These are phyloP conservation scores for Pyrenophora teres DNA, from an alignment of 2,329 filamentous ascomycete genomes.

Conservation along the genomic window DNA sequence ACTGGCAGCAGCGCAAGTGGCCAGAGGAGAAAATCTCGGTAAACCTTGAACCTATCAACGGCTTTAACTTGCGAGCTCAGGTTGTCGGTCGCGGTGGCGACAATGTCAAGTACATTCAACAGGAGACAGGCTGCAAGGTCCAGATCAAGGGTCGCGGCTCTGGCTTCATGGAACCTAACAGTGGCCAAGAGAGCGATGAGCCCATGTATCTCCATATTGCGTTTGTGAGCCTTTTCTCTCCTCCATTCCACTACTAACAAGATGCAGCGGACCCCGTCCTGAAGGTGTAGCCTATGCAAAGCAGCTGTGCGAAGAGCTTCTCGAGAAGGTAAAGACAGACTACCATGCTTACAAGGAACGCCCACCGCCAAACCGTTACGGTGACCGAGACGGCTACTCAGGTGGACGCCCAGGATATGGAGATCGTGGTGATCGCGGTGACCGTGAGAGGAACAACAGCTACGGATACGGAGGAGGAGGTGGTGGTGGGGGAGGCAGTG, in stretches of 20 bases:
- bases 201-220: constrained; percentile 96
- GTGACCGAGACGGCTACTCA: constrained; percentile 48
- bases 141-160: constrained; percentile 98
- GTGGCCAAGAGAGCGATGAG: constrained; percentile 90
- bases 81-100: constrained; percentile 93
- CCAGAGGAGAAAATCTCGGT: constrained; percentile 95
- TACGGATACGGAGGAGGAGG: constrained; percentile 45
- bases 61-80: constrained; percentile 94
- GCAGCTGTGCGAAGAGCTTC: constrained; percentile 83
- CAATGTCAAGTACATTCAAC: constrained; percentile 98
- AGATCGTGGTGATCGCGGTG: constrained; percentile 47
- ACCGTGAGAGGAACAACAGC: constrained; percentile 49
- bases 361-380: constrained; percentile 56
- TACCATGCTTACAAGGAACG: constrained; percentile 87
- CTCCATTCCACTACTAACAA: constrained; percentile 15
- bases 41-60: constrained; percentile 84
- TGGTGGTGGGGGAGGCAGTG: constrained; percentile 47
- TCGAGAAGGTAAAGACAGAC: constrained; percentile 83
- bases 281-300: constrained; percentile 86
- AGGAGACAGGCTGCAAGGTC: constrained; percentile 91
- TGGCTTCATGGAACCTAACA: constrained; percentile 87
- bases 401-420: constrained; percentile 48
- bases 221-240: constrained; percentile 56
- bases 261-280: constrained; percentile 77
- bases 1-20: constrained; percentile 82